These are phyloP conservation scores for Tricholoma terreum DNA, from an alignment of 768 basidiomycete species.

Conservation along the genomic window DNA sequence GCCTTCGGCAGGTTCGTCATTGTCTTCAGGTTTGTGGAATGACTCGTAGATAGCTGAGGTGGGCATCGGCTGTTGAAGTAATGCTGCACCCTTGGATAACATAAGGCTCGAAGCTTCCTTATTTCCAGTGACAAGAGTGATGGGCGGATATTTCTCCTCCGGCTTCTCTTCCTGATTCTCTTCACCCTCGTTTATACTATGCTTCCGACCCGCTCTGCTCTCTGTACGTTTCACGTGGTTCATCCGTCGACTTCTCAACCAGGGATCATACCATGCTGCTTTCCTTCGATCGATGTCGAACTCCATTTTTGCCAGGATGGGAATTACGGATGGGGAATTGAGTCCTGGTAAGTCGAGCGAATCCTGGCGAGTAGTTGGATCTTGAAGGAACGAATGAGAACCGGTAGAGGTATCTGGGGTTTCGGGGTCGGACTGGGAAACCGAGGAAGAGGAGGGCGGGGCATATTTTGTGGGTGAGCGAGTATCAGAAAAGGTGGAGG, in stretches of 20 bases:
- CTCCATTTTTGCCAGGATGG: slow-evolving; percentile 90
- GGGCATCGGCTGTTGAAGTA: slow-evolving; percentile 8
- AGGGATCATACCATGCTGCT: slow-evolving; percentile 86
- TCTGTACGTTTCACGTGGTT: slow-evolving; percentile 59
- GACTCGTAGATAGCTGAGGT: slow-evolving; percentile 32
- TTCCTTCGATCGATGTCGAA: slow-evolving; percentile 85
- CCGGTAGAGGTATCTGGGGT: slow-evolving; percentile 54
- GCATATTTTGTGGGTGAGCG: slow-evolving; percentile 48
- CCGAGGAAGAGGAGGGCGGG: slow-evolving; percentile 43
- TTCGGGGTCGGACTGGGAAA: slow-evolving; percentile 36
- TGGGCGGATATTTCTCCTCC: slow-evolving; percentile 32
- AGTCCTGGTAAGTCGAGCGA: slow-evolving; percentile 68
- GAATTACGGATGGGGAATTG: slow-evolving; percentile 60
- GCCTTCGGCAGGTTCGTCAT: slow-evolving; percentile 19
- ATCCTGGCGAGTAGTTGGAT: slow-evolving; percentile 37
- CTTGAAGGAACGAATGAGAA: slow-evolving; percentile 26
- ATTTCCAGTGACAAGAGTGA: slow-evolving; percentile 51
- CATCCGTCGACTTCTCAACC: slow-evolving; percentile 62
- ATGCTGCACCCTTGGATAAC: slow-evolving; percentile 22
- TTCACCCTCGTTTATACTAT: slow-evolving; percentile 14
- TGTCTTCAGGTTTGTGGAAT: slow-evolving; percentile 26
- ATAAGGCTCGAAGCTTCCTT: slow-evolving; percentile 40
- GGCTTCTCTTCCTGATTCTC: slow-evolving; percentile 18
- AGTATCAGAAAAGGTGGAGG: slow-evolving; percentile 51
- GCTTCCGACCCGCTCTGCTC: slow-evolving; percentile 32